These are phyloP conservation scores for Colletotrichum simmondsii DNA, from an alignment of 2,329 filamentous ascomycete species.

Conservation along the genomic window DNA sequence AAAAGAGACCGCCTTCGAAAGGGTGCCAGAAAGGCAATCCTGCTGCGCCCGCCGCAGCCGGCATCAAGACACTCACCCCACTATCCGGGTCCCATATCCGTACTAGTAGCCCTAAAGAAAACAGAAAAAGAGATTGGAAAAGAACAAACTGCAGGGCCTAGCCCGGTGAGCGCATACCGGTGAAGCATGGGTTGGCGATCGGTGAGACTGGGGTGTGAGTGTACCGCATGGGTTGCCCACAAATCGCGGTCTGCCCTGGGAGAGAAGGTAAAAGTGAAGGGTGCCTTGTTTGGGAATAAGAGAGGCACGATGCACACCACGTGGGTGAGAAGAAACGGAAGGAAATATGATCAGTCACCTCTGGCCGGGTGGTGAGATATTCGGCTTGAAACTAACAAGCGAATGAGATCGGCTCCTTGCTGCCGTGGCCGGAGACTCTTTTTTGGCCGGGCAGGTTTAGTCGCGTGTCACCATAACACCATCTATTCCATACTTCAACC, in stretches of 20 bases:
- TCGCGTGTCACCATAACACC: slow-evolving; percentile 1
- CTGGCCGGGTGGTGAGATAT: neutral
- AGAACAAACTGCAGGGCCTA: slow-evolving; percentile 8
- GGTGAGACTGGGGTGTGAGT: slow-evolving; percentile 23
- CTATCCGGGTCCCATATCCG: neutral
- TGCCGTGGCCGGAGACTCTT: neutral
- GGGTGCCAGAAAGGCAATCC: neutral
- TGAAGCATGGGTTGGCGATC: slow-evolving; percentile 24
- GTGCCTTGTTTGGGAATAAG: neutral
- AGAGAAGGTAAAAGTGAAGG: neutral
- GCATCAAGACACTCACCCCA: neutral
- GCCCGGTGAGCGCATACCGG: slow-evolving; percentile 17
- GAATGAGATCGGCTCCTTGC: neutral
- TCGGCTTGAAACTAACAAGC: neutral
- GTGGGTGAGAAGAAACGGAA: neutral
- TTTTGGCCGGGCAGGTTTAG: neutral
- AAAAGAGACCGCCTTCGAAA: neutral
- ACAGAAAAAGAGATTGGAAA: neutral
- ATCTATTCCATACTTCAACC: neutral
- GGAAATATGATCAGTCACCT: slow-evolving; percentile 1
- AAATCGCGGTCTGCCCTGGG: slow-evolving; percentile 4
- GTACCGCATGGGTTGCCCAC: slow-evolving; percentile 12
- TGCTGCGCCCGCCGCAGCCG: neutral
- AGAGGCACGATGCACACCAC: neutral
- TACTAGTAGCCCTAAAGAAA: neutral